A percentile compares a stretch with the other conserved stretches of the same genome.
Conservation (phyloP, 2,329 filamentous ascomycete species). For the Botrytis sinoallii region DNA sequence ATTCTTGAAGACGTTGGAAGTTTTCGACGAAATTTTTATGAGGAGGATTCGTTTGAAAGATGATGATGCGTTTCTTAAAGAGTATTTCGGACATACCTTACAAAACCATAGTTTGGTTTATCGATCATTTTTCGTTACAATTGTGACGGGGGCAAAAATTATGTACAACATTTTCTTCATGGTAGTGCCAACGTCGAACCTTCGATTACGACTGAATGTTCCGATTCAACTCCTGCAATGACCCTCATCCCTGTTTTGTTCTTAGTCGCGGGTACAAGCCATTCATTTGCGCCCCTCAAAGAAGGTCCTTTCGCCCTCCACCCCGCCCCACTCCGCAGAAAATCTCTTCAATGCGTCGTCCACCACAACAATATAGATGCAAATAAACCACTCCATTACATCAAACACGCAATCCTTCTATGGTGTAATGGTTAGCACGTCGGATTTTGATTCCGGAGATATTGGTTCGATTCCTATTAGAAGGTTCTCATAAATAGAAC, state of each 20-base stretch:
- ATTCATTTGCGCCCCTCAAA: not conserved
- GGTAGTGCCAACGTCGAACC: not conserved
- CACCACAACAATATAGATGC: not conserved
- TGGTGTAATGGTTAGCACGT: slow-evolving; percentile 13
- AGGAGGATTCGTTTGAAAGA: not conserved
- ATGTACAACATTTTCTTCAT: not conserved
- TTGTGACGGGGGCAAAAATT: not conserved
- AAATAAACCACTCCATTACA: rapidly evolving
- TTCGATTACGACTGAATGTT: not conserved
- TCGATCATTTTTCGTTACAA: not conserved
- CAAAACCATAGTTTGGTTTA: not conserved
- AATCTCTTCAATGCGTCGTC: not conserved
- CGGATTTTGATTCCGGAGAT: not conserved
- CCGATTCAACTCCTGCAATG: not conserved
- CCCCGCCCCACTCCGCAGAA: not conserved
- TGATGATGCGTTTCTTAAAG: not conserved
- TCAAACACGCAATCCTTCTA: slow-evolving; percentile 2
- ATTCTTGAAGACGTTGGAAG: not conserved
- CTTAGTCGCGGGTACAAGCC: not conserved
- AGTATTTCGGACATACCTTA: not conserved
- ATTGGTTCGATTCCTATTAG: slow-evolving; percentile 15
- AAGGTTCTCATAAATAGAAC: not conserved
- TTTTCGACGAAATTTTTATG: not conserved
- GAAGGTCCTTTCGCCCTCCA: not conserved
- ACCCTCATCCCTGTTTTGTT: not conserved